These are phyloP conservation scores for Tetrastigma voinierianum DNA, from an alignment of 164 flowering plant genomes.

Conservation along the genomic window DNA sequence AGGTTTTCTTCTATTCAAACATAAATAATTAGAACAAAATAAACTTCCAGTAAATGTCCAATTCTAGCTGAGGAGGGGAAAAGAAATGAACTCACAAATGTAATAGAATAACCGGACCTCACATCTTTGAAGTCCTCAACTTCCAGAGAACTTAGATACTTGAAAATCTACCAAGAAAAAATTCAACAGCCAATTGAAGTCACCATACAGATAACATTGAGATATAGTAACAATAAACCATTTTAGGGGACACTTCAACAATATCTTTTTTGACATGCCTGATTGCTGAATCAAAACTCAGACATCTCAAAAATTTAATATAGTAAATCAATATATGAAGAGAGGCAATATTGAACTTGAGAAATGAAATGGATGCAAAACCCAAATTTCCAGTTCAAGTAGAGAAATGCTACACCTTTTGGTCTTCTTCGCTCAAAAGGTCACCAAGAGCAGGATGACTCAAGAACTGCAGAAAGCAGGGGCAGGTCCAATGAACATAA, in stretches of 20 bases:
- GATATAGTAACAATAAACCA: not conserved
- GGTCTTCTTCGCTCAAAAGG: constrained; percentile 78
- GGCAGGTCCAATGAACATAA: not conserved
- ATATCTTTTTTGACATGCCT: not conserved
- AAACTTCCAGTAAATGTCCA: not conserved
- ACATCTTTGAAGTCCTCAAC: constrained; percentile 84
- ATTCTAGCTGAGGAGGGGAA: not conserved
- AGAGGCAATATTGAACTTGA: not conserved
- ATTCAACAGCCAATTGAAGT: not conserved
- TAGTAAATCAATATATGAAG: not conserved
- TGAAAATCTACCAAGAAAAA: constrained; percentile 56
- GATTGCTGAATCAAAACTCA: not conserved
- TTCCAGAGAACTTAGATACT: constrained; percentile 67
- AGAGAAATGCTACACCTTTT: constrained; percentile 50
- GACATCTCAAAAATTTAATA: not conserved
- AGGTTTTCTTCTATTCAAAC: not conserved
- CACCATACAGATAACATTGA: no score
- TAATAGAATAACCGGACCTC: constrained; percentile 77
- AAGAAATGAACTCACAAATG: constrained; percentile 63
- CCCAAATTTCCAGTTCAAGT: not conserved
- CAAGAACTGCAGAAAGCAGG: constrained; percentile 58
- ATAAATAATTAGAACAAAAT: not conserved
- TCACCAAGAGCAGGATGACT: constrained; percentile 85
- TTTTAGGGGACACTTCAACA: not conserved
- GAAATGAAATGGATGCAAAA: not conserved